Evolutionary conservation across 164 flowering plant genomes (phyloP).

Genomic region (Pachysandra terminalis): DNA sequence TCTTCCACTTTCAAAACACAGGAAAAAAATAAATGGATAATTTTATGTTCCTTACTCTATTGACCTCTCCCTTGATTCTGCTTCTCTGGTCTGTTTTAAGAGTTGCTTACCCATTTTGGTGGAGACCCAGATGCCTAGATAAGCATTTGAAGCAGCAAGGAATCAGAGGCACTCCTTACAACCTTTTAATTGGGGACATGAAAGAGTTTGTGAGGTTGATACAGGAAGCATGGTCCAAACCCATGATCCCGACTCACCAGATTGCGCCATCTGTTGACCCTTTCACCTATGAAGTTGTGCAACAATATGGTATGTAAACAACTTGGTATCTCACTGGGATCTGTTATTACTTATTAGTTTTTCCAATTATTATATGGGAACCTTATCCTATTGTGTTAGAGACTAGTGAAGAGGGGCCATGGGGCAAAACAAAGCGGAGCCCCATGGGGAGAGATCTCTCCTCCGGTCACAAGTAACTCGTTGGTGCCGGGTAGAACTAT

Average conservation of each 20-base stretch:
- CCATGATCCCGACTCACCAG: slow-evolving; percentile 34
- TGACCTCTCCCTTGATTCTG: neutral
- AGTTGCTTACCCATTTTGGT: slow-evolving; percentile 31
- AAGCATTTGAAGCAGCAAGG: slow-evolving; percentile 39
- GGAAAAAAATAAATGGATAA: neutral
- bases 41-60: neutral
- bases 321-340: neutral
- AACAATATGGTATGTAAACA: slow-evolving; percentile 36
- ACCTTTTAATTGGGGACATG: slow-evolving; percentile 35
- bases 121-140: slow-evolving; percentile 44
- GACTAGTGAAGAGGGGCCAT: no score
- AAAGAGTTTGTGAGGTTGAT: slow-evolving; percentile 22
- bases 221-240: slow-evolving; percentile 40
- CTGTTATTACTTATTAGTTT: no score
- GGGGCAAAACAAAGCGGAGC: no score
- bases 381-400: no score
- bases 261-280: slow-evolving; percentile 33
- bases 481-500: no score
- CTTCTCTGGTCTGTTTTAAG: slow-evolving; percentile 8
- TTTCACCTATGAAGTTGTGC: slow-evolving; percentile 18
- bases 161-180: slow-evolving; percentile 42
- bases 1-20: neutral
- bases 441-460: no score
- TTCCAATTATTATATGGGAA: no score
- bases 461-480: no score